These are phyloP conservation scores for Dioscorea cayenensis DNA, from an alignment of 116 monocot genomes.

Conservation along the genomic window DNA sequence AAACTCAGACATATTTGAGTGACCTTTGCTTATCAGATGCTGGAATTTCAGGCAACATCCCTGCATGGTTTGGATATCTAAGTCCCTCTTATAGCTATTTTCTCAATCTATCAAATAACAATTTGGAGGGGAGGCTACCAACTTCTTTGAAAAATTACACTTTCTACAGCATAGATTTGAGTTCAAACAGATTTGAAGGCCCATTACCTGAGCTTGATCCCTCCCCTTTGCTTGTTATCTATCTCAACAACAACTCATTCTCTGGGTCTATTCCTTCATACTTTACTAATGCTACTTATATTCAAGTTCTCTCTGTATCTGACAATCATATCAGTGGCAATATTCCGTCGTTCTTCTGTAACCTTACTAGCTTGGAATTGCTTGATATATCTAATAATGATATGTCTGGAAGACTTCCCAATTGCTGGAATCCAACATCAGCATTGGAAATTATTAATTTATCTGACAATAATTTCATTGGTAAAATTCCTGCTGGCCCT, in stretches of 20 bases:
- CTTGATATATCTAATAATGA: no score
- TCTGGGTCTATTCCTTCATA: not conserved
- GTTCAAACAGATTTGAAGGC: not conserved
- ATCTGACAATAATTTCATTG: no score
- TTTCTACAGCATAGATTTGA: not conserved
- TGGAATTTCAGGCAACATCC: constrained; percentile 4
- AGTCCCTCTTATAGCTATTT: not conserved
- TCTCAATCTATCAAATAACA: not conserved
- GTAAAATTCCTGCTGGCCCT: no score
- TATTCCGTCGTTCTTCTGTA: no score
- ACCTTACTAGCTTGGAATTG: no score
- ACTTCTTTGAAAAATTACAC: not conserved
- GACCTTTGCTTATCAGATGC: not conserved
- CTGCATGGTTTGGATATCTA: constrained; percentile 1
- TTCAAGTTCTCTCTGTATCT: not conserved
- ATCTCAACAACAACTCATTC: constrained; percentile 3
- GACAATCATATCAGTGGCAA: not conserved
- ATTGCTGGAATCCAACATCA: no score
- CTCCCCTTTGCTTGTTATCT: not conserved
- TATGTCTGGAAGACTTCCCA: no score
- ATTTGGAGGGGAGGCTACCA: not conserved
- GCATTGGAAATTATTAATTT: no score
- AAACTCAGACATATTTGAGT: not conserved
- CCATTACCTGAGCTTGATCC: not conserved
- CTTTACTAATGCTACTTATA: no score